Evolutionary conservation across 345 rosid species (phyloP).

Genomic region (Aquilaria sinensis): DNA sequence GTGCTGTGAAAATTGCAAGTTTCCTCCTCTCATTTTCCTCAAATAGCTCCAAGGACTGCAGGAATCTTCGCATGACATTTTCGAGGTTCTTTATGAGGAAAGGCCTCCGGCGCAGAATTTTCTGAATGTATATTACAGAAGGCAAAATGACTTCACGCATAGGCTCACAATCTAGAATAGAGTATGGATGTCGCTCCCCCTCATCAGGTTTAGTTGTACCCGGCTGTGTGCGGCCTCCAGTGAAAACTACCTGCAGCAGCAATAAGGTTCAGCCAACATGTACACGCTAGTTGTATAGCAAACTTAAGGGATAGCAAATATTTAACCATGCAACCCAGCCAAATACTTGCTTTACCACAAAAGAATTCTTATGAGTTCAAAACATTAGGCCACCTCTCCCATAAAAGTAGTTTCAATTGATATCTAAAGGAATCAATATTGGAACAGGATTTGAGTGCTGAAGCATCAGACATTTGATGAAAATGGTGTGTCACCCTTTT

Average conservation of each 20-base stretch:
- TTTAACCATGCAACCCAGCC: no score
- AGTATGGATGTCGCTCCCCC: constrained; percentile 94
- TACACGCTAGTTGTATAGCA: no score
- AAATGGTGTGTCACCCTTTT: no score
- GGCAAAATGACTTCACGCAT: constrained; percentile 74
- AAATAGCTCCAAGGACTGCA: constrained; percentile 96
- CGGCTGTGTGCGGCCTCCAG: constrained; percentile 97
- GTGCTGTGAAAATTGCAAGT: constrained; percentile 95
- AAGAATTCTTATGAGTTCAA: no score
- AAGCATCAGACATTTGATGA: no score
- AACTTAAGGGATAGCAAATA: no score
- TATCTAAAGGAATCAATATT: no score
- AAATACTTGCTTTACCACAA: no score
- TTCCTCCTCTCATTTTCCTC: constrained; percentile 98
- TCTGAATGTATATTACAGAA: constrained; percentile 83
- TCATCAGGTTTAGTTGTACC: constrained; percentile 97
- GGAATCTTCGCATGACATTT: constrained; percentile 87
- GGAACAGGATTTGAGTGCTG: no score
- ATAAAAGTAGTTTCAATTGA: no score
- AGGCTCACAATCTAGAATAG: constrained; percentile 85
- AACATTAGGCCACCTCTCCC: no score
- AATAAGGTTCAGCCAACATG: background rate
- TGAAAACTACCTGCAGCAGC: constrained; percentile 66
- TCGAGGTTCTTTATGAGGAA: constrained; percentile 96
- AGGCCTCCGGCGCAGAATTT: constrained; percentile 83